Conservation (phyloP, 148 eudicot genomes). For the Heliamphora exappendiculata region DNA sequence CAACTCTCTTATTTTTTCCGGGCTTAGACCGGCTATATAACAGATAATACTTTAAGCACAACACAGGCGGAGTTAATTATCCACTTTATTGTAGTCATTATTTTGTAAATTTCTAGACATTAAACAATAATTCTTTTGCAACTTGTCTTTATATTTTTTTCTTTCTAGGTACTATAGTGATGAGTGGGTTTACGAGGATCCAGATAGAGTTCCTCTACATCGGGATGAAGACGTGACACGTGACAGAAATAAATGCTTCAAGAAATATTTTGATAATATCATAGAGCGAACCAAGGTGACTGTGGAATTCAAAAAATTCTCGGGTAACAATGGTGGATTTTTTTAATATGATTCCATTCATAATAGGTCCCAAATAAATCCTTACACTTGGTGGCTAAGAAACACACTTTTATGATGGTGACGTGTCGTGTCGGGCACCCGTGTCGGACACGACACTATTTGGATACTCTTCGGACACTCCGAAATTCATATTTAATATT, state of each 20-base stretch:
- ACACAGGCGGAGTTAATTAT: too few relatives aligned
- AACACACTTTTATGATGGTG: too few relatives aligned
- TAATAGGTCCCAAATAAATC: not conserved
- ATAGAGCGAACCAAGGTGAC: not conserved
- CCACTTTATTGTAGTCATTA: too few relatives aligned
- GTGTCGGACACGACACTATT: too few relatives aligned
- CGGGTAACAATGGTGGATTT: not conserved
- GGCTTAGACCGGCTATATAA: too few relatives aligned
- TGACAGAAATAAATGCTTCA: slow-evolving; percentile 1
- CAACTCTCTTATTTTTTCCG: too few relatives aligned
- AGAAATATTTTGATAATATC: too few relatives aligned
- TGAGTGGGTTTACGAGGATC: slow-evolving; percentile 4
- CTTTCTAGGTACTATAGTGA: slow-evolving; percentile 12
- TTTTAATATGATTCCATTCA: not conserved
- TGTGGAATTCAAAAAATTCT: not conserved
- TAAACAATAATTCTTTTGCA: not conserved
- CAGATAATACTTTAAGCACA: too few relatives aligned
- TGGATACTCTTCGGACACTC: too few relatives aligned
- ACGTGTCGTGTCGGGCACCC: too few relatives aligned
- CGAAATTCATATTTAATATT: too few relatives aligned
- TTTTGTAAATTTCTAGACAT: not conserved
- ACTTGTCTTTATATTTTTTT: not conserved
- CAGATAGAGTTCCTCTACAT: not conserved
- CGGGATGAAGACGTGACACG: not conserved
- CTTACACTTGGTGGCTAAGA: not conserved